A percentile compares a stretch with the other conserved stretches of the same genome.
Conservation (phyloP, 495 filamentous ascomycete species). For the Lasiosphaeriaceae sp. region DNA sequence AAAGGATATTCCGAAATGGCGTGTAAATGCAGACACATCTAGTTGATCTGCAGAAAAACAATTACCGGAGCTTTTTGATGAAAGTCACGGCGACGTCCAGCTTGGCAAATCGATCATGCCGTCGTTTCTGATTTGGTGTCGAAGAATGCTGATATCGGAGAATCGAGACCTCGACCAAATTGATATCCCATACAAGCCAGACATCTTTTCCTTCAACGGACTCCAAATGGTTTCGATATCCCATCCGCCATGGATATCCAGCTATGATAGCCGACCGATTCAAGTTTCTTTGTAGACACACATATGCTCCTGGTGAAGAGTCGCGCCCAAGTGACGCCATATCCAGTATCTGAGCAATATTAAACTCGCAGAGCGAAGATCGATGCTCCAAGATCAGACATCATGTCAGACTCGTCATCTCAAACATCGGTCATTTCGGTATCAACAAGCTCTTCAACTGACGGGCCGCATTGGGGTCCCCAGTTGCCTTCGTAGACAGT, state of each 20-base stretch:
- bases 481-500: constrained; percentile 94
- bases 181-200: constrained; percentile 15
- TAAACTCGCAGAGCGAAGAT: constrained; percentile 13
- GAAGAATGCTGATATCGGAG: constrained; percentile 14
- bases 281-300: constrained; percentile 22
- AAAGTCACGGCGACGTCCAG: not conserved
- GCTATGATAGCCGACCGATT: constrained; percentile 26
- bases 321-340: constrained; percentile 25
- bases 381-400: constrained; percentile 16
- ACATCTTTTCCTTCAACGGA: constrained; percentile 14
- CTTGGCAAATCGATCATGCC: constrained; percentile 3
- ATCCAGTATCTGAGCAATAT: constrained; percentile 37
- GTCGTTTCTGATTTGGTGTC: constrained; percentile 14
- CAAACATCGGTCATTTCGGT: constrained; percentile 48
- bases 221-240: constrained; percentile 31
- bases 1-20: constrained; percentile 11
- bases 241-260: constrained; percentile 28
- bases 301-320: constrained; percentile 26
- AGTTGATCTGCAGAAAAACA: constrained; percentile 7
- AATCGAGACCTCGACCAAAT: constrained; percentile 5
- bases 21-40: constrained; percentile 13
- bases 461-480: constrained; percentile 56
- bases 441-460: constrained; percentile 30
- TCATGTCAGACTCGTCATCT: constrained; percentile 10
- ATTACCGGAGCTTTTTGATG: not conserved